Evolutionary conservation across 176 grass and related monocot species (phyloP).

Genomic region (Carex parvula): DNA sequence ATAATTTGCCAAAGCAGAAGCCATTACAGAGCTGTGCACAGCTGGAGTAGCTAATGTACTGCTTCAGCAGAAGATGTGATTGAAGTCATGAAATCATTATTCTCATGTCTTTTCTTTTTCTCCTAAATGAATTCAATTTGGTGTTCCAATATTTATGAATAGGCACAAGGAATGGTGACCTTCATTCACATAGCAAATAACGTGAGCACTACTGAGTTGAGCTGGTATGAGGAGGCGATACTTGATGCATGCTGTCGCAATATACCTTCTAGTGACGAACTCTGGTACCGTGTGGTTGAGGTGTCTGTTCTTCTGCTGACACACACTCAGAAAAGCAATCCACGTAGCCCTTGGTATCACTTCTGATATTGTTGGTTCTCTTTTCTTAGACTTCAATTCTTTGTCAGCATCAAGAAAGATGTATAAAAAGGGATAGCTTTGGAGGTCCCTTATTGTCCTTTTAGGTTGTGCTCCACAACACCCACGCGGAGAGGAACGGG

Average conservation of each 20-base stretch:
- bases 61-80: neutral
- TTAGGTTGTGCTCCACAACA: too few relatives aligned
- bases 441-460: neutral
- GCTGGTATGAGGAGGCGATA: conserved; percentile 80
- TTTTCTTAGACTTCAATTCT: neutral
- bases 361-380: neutral
- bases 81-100: neutral
- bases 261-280: conserved; percentile 64
- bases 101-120: neutral
- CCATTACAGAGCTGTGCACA: neutral
- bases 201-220: conserved; percentile 67
- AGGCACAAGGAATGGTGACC: conserved; percentile 73
- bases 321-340: conserved; percentile 57
- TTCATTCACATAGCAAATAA: conserved; percentile 74
- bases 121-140: neutral
- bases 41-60: neutral
- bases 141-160: conserved; percentile 8
- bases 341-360: conserved; percentile 67
- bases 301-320: conserved; percentile 69
- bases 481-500: too few relatives aligned
- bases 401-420: neutral
- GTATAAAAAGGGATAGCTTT: neutral
- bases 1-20: neutral
- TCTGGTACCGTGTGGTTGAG: conserved; percentile 64
- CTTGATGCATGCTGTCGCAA: conserved; percentile 77